Conservation (phyloP, 805 yeast genomes). For the Kluyveromyces nonfermentans region DNA sequence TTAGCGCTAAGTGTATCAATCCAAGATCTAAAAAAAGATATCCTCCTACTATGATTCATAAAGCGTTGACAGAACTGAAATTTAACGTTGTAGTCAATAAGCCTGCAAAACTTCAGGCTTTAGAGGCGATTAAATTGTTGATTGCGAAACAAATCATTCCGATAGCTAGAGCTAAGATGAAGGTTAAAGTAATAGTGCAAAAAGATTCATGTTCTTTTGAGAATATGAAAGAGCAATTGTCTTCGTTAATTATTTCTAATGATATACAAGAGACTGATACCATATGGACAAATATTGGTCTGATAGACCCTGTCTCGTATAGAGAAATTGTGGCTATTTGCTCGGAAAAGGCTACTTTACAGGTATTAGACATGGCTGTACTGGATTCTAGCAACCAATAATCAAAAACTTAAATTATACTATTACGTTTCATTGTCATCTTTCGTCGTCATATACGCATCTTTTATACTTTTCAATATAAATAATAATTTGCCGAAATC, state of each 20-base stretch:
- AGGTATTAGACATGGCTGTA: slow-evolving; percentile 84
- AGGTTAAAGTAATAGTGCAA: slow-evolving; percentile 54
- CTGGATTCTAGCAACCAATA: slow-evolving; percentile 39
- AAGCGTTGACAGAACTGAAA: slow-evolving; percentile 68
- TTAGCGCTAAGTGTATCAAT: slow-evolving; percentile 85
- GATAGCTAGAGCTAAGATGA: slow-evolving; percentile 91
- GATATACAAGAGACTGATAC: slow-evolving; percentile 38
- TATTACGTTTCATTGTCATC: neutral
- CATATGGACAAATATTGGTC: slow-evolving; percentile 48
- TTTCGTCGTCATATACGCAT: slow-evolving; percentile 13
- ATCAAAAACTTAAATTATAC: neutral
- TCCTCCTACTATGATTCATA: slow-evolving; percentile 90
- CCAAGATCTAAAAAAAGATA: slow-evolving; percentile 85
- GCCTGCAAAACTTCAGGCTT: slow-evolving; percentile 78
- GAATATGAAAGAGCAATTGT: slow-evolving; percentile 34
- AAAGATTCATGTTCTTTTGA: slow-evolving; percentile 41
- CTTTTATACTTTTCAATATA: slow-evolving; percentile 29
- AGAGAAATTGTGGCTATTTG: slow-evolving; percentile 58
- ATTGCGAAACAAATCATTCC: slow-evolving; percentile 79
- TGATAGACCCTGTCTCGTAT: slow-evolving; percentile 81
- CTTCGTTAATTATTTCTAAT: slow-evolving; percentile 33
- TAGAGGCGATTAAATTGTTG: slow-evolving; percentile 78
- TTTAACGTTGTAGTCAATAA: slow-evolving; percentile 67
- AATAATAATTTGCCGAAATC: slow-evolving; percentile 41
- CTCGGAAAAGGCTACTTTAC: slow-evolving; percentile 53